Evolutionary conservation across 2,329 filamentous ascomycete genomes (phyloP).

Genomic region (Botrytis elliptica): DNA sequence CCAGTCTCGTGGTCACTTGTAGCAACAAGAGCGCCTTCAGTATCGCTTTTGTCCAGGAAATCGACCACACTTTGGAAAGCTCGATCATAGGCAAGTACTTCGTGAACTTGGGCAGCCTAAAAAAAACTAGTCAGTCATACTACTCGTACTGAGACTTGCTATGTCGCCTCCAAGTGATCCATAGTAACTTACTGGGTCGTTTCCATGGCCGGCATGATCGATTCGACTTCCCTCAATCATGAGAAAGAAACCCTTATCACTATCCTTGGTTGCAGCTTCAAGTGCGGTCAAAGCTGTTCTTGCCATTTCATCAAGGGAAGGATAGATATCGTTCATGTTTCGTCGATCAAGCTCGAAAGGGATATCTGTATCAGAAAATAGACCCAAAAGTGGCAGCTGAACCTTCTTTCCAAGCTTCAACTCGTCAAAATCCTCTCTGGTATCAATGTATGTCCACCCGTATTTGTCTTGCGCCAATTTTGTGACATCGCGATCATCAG

Average conservation of each 20-base stretch:
- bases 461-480: constrained; percentile 69
- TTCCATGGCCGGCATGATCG: constrained; percentile 87
- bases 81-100: constrained; percentile 93
- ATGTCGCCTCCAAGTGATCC: background rate
- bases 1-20: constrained; percentile 98
- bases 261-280: constrained; percentile 75
- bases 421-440: constrained; percentile 71
- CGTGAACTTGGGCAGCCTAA: constrained; percentile 70
- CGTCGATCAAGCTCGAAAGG: constrained; percentile 92
- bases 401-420: constrained; percentile 63
- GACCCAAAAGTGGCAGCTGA: constrained; percentile 74
- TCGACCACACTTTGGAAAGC: constrained; percentile 80
- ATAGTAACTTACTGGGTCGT: constrained; percentile 60
- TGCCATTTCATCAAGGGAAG: constrained; percentile 89
- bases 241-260: constrained; percentile 92
- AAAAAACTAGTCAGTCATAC: background rate
- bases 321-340: constrained; percentile 75
- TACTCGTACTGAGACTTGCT: background rate
- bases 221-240: constrained; percentile 98
- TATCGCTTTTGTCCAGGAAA: constrained; percentile 73
- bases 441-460: constrained; percentile 76
- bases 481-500: constrained; percentile 74
- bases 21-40: constrained; percentile 76
- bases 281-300: constrained; percentile 76
- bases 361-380: constrained; percentile 80